Evolutionary conservation across 169 alveolate genomes (phyloP), one percentile per base, ranked within the genome.

Genomic region (Perkinsus olseni): DNA sequence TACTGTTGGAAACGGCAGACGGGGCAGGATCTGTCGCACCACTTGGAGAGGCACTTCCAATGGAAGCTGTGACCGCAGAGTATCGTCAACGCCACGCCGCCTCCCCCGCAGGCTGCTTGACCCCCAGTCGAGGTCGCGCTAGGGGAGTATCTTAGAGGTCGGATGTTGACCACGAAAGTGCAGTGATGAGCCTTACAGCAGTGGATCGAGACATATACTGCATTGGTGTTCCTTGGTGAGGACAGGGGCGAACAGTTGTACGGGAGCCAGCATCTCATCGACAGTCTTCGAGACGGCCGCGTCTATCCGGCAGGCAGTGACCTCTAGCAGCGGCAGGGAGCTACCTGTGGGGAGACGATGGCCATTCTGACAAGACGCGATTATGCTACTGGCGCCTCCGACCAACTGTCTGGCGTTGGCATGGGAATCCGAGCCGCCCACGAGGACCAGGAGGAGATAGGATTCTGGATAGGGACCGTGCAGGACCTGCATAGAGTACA

Each of bases 1-100:
- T 94, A 95, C 93, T 95, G 97, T 51, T 95, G 96, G 91, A 93
- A 95, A 28, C 97, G 95, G 93, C 97, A 95, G 0, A 94, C 96
- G 0, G 97, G 97, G 92, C 97, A 95, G 17, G 96, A 92, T 13
- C 93, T 74, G 91, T 95, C 97, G 39, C 95, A 91, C 97, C 97
- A 95, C 37, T 92, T 51, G 37, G 94, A 38, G 20, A 95, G 74
- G 82, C 97, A 95, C 36, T 48, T 39, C 45, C 94, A 74, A 94
- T 94, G 96, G 91, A 94, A 94, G 8, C 94, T 39, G 95, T 94
- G 96, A 28, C 96, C 96, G 74, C 96, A 94, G 24, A 94, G 90
- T 17, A 93, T 92, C 0, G 92, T 92, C 34, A 94, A 91, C 1
- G 92, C 74, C 0, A 91, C 82, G 1, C 82, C 82, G 17, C 82